Evolutionary conservation across 805 yeast genomes (phyloP), one percentile per base, ranked within the genome.

Genomic region (Candida vaughaniae): DNA sequence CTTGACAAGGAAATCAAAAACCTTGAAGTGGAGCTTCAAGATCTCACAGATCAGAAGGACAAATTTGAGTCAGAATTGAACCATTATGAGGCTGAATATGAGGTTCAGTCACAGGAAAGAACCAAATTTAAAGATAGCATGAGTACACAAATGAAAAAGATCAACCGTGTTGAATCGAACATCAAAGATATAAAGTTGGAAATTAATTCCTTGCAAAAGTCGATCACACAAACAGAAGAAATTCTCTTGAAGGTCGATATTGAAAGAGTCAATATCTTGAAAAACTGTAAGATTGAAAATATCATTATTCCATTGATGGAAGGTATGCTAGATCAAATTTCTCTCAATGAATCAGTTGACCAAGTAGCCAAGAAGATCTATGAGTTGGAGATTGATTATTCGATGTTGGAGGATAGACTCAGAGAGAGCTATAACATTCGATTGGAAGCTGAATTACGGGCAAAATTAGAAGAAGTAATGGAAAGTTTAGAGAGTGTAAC

Each of bases 261-360:
- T 22, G 85, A 80, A 33, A 74, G 82, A 50, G 62, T 77, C 6
- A 74, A 76, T 44, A 64, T 77, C 14, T 66, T 89, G 42, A 79
- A 81, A 45, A 78, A 77, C 45, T 85, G 95, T 60, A 86, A 85
- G 49, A 72, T 90, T 41, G 85, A 85, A 36, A 82, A 76, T 38
- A 68, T 84, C 16, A 64, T 69, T 10, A 51, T 88, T 11, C 95
- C 95, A 1, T 56, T 86, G 20, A 48, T 55, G 5, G 75, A 74
- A 17, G 89, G 89, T 0, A 68, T 78, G 9, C 59, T 85, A 22
- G 82, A 77, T 14, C 70, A 65, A 17, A 62, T 87, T 16, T 82
- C 88, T 0, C 64, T 85, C 27, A 85, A 77, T 17, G 78, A 71
- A 12, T 68, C 68, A 10, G 56, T 56, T n/a, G 58, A 58, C 11